Conservation (phyloP, 139 green algal genomes). For the Pseudopediastrum boryanum region DNA sequence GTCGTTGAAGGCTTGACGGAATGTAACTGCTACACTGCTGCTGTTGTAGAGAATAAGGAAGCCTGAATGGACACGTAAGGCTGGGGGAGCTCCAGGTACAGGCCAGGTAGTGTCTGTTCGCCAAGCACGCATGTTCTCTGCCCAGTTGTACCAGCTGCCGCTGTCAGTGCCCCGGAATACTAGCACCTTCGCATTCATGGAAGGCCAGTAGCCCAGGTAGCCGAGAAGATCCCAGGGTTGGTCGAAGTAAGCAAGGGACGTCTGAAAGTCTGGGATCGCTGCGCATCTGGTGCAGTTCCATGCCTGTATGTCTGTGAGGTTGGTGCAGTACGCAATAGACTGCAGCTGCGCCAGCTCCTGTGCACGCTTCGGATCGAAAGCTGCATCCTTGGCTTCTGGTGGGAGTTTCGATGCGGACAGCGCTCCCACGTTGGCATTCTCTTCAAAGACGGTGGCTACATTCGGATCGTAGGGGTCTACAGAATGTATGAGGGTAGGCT, state of each 20-base stretch:
- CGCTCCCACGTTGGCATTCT: too few species aligned
- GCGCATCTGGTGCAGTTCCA: conserved; percentile 83
- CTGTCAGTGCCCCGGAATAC: conserved; percentile 80
- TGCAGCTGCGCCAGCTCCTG: conserved; percentile 25
- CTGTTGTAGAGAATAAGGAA: conserved; percentile 42
- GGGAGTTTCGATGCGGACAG: too few species aligned
- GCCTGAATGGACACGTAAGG: conserved; percentile 25
- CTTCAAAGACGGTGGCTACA: too few species aligned
- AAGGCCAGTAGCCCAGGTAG: conserved; percentile 69
- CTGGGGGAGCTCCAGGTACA: conserved; percentile 8
- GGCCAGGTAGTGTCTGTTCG: conserved; percentile 40
- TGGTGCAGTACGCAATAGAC: conserved; percentile 36
- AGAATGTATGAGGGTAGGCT: too few species aligned
- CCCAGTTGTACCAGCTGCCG: conserved; percentile 74
- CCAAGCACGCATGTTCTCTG: conserved; percentile 84
- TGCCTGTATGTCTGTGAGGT: conserved; percentile 29
- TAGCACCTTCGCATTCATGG: conserved; percentile 66
- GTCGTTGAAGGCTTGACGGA: conserved; percentile 25
- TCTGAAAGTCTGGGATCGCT: conserved; percentile 47
- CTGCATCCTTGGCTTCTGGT: conserved; percentile 1
- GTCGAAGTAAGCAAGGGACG: conserved; percentile 63
- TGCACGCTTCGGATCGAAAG: conserved; percentile 22
- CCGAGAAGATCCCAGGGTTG: conserved; percentile 71
- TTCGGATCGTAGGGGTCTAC: too few species aligned
- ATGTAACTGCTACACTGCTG: conserved; percentile 31